Percentiles rank a stretch among this genome's conserved stretches.
phyloP scores from a whole-genome alignment of 257 asterid species.

The Marsdenia floribunda region DNA sequence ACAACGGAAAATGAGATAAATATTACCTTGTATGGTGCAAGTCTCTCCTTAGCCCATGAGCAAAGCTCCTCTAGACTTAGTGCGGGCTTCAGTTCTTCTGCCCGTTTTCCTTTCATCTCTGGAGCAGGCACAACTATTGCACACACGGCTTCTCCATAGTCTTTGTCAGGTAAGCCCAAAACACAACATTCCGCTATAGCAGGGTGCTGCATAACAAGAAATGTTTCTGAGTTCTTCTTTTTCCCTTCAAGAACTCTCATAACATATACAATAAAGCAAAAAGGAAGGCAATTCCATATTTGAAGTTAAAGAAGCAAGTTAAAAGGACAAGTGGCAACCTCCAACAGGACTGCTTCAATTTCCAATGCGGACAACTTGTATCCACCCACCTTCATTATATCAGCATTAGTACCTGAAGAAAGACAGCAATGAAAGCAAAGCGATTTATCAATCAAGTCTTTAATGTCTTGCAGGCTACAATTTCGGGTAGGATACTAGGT shows the following conservation, averaged over 20 bases:
- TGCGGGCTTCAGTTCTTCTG: constrained; percentile 66
- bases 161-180: constrained; percentile 90
- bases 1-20: neutral
- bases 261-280: neutral
- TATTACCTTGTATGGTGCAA: constrained; percentile 92
- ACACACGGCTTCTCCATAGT: constrained; percentile 76
- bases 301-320: neutral
- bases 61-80: constrained; percentile 69
- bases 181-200: constrained; percentile 83
- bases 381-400: constrained; percentile 97
- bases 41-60: constrained; percentile 87
- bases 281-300: constrained; percentile 4
- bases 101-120: constrained; percentile 46
- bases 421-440: neutral
- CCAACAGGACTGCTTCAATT: constrained; percentile 90
- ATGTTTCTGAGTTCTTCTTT: constrained; percentile 8
- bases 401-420: constrained; percentile 88
- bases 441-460: neutral
- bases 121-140: constrained; percentile 73
- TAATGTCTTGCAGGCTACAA: too few species aligned
- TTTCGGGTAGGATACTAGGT: too few species aligned
- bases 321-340: constrained; percentile 45
- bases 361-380: constrained; percentile 92
- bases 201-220: constrained; percentile 55
- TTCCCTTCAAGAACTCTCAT: neutral